Evolutionary conservation across 2,329 filamentous ascomycete species (phyloP), one percentile per base, ranked within the genome.

Genomic region (Pestalotiopsis sp.): DNA sequence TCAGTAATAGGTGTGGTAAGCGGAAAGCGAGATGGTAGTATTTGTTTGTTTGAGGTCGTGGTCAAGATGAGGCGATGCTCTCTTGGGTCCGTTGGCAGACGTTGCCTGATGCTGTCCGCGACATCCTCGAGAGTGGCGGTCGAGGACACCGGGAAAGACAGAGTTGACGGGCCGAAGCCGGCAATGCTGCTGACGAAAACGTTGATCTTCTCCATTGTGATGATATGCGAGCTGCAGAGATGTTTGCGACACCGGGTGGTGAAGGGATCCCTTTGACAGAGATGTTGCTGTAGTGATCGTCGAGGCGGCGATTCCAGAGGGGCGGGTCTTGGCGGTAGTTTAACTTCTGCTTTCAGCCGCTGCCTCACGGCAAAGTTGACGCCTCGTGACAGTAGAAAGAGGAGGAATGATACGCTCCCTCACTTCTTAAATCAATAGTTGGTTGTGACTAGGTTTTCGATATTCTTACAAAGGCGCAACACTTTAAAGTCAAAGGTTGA

Each of bases 141-240:
- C 30, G 88, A 81, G 9, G 88, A 83, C 24, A 97, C 82, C 0
- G 93, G 90, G n/a, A 98, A 84, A 4, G 92, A 89, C 40, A 97
- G 84, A 0, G 94, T 97, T n/a, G 92, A 83, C 2, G 95, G 94
- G 60, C 91, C 90, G 20, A 97, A 86, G 70, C 95, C 95, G 7
- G 91, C 86, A 75, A 98, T 95, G 70, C 91, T 93, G 73, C 93
- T 91, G 69, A 99, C 84, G 68, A 98, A 88, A 70, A 98, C 85
- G 80, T 97, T 97, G 77, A 97, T 82, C 52, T 83, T 88, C 24
- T 55, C 30, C 64, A 66, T 66, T 0, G 14, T 39, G 48, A 6
- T 55, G 20, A 26, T 2, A 6, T n/a, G 24, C 11, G 56, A 9
- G 26, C 26, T 13, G 22, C 11, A 35, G 17, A 1, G 11, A n/a